Evolutionary conservation across 495 filamentous ascomycete genomes (phyloP), one percentile per base, ranked within the genome.

Genomic region (Penicillium soppii): DNA sequence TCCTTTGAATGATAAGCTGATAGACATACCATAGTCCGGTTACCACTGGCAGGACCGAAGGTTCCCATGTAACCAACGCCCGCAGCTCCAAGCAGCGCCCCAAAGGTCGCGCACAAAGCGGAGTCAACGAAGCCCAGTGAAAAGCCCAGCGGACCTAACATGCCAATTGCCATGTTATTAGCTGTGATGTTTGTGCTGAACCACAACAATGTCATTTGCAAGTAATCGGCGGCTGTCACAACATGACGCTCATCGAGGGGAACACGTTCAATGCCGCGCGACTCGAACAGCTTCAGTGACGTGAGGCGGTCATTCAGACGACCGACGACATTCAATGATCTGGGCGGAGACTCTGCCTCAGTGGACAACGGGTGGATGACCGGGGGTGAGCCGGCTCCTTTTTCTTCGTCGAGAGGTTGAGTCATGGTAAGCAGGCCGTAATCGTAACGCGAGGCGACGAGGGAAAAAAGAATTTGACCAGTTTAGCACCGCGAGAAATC

Each of bases 221-320:
- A 48, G 47, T 77, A 71, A 35, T 66, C 57, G 13, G 57, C 17
- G 16, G 57, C 23, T 9, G 47, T 59, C 9, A 43, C 36, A 17
- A 41, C 41, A 38, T 71, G 62, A 23, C 67, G 66, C 49, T 84
- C 78, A 7, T 79, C 68, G 7, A 74, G 61, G 17, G 74, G 68
- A 0, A 90, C 84, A 6, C 83, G 81, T 46, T 79, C 74, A 53
- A 88, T 87, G 9, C 86, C 85, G 21, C 86, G 82, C 13, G 78
- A 70, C 61, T 90, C 86, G 26, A 89, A 69, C 35, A 76, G 73
- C 5, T 72, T 50, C 7, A 74, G 45, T n/a, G 49, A 52, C 32
- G 75, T 72, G 44, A 74, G 63, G n/a, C 43, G 46, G 9, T 52
- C 48, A 44, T 70, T 71, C 26, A 63, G 49, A 15, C 51, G 43